Evolutionary conservation across 257 asterid species (phyloP), one percentile per base, ranked within the genome.

Genomic region (Ligustrum vulgare): DNA sequence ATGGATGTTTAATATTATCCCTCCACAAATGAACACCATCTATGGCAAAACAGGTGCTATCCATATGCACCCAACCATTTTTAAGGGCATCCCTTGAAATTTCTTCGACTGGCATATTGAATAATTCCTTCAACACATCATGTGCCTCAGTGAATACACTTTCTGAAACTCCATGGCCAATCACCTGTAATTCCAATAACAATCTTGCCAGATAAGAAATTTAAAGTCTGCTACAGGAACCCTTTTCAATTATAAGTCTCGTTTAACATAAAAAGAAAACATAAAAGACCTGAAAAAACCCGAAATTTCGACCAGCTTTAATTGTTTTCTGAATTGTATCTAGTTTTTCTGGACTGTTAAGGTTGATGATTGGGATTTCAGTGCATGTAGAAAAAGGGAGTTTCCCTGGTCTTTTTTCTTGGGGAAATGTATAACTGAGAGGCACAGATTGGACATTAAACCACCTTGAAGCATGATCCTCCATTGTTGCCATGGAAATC

Each of bases 1-100:
- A 89, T 66, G 73, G 78, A 72, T 88, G 93, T 69, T 89, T 89
- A 12, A 90, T 45, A 75, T 82, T 83, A 32, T 87, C 91, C 78
- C 95, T 87, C 95, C 92, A 89, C 75, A 88, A 78, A 86, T 81
- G 89, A 49, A 80, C 80, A 33, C 90, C 90, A 35, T 81, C 80
- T 7, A 72, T 16, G 3, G 77, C 71, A 70, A 3, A 39, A 39
- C 69, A 82, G 9, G 82, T 78, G 81, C 88, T 86, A 22, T 72
- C 82, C 79, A 82, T 78, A 75, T 49, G 86, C 6, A 85, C 74
- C 81, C 86, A 86, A 72, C 92, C 86, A 39, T 60, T 74, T 62
- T 69, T 76, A n/a, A 71, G 62, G 15, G 85, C 87, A 9, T 84
- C 92, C 75, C 76, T 70, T 18, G 73, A 49, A 20, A 80, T 86